phyloP scores from a whole-genome alignment of 768 basidiomycete species.

The Crassisporium funariophilum region DNA sequence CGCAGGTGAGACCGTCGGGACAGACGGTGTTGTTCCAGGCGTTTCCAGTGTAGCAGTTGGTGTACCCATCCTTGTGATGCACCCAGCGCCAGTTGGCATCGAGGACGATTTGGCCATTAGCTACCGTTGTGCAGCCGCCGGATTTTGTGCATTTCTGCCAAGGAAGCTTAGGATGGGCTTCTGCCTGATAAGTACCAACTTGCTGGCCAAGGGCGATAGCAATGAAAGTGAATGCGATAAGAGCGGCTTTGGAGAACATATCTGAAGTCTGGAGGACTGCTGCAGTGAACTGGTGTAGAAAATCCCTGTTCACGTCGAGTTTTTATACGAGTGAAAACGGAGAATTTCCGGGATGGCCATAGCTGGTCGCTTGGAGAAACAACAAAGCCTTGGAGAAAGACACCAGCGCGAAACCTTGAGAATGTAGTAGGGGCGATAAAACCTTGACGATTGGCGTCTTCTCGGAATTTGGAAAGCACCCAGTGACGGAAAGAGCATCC shows the following conservation, averaged over 20 bases:
- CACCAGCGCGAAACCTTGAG: too few species aligned
- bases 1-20: constrained; percentile 50
- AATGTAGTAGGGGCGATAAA: not conserved
- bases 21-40: constrained; percentile 54
- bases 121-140: constrained; percentile 42
- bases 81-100: constrained; percentile 64
- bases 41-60: constrained; percentile 59
- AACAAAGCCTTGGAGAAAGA: not conserved
- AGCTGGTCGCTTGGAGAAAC: not conserved
- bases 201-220: constrained; percentile 54
- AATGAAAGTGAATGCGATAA: constrained; percentile 41
- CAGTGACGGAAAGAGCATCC: not conserved
- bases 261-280: constrained; percentile 12
- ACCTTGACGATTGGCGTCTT: not conserved
- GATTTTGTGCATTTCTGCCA: constrained; percentile 47
- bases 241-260: constrained; percentile 43
- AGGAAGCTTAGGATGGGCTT: constrained; percentile 49
- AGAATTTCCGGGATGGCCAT: constrained; percentile 22
- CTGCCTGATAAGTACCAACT: constrained; percentile 50
- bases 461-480: not conserved
- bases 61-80: constrained; percentile 38
- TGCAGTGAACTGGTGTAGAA: constrained; percentile 20
- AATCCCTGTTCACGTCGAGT: not conserved
- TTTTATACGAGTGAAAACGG: constrained; percentile 24
- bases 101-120: constrained; percentile 43